Conservation (phyloP, 371 early-diverging fungal genomes). For the Massospora cicadina region DNA sequence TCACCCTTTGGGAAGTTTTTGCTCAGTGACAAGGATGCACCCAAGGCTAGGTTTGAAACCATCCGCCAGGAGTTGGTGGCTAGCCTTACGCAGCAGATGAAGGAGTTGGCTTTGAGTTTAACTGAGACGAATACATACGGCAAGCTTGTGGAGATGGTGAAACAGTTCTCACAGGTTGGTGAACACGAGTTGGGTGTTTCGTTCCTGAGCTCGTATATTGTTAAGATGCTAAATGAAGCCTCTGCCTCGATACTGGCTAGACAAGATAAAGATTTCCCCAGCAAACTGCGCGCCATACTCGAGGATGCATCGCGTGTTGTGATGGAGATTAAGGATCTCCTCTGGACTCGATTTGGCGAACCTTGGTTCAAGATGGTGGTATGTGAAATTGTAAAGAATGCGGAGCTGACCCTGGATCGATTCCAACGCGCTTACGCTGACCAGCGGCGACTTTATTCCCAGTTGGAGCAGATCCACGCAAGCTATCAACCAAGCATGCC, state of each 20-base stretch:
- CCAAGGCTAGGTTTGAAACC: not conserved
- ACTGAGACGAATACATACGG: not conserved
- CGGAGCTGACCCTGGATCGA: not conserved
- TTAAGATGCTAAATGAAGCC: not conserved
- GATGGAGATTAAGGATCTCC: not conserved
- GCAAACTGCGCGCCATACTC: not conserved
- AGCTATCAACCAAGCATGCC: not conserved
- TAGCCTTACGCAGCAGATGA: not conserved
- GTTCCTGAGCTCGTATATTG: not conserved
- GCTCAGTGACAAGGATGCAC: not conserved
- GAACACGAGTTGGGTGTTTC: not conserved
- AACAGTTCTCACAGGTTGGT: not conserved
- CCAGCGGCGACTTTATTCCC: not conserved
- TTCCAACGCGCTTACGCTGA: not conserved
- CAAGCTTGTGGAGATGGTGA: not conserved
- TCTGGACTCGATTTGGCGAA: not conserved
- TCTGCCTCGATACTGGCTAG: not conserved
- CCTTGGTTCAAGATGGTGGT: not conserved
- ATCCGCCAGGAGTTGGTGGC: not conserved
- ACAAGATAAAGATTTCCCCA: not conserved
- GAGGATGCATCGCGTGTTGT: not conserved
- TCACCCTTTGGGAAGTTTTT: not conserved
- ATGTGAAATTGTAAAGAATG: not conserved
- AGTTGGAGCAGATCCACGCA: not conserved
- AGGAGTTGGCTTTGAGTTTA: not conserved